Evolutionary conservation across 345 rosid genomes (phyloP).

Genomic region (Angophora floribunda): DNA sequence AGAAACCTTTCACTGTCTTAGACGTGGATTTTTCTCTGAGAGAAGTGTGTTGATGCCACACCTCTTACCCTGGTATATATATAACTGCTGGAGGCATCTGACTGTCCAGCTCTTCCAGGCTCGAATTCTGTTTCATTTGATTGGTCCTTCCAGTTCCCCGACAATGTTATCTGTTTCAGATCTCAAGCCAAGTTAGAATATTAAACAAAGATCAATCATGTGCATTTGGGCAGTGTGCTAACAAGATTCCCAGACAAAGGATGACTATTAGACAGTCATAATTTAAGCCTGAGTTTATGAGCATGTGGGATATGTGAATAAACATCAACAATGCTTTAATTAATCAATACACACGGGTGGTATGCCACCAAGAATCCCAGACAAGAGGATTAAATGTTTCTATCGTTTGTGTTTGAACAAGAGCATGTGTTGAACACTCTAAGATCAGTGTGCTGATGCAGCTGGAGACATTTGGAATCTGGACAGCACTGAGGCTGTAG

Average conservation of each 20-base stretch:
- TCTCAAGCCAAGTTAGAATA: neutral
- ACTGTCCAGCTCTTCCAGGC: neutral
- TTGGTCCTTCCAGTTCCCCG: neutral
- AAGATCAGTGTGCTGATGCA: neutral
- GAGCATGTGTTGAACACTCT: neutral
- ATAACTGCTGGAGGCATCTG: neutral
- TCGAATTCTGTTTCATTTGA: neutral
- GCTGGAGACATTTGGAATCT: neutral
- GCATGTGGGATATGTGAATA: neutral
- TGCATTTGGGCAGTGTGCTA: neutral
- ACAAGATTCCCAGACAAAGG: neutral
- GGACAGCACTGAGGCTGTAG: neutral
- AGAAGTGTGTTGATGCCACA: neutral
- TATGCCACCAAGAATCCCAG: neutral
- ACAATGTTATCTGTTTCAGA: neutral
- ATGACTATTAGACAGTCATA: neutral
- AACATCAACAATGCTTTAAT: neutral
- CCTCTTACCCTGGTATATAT: neutral
- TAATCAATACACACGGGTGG: neutral
- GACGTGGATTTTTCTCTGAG: neutral
- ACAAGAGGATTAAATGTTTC: neutral
- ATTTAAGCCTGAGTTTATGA: neutral
- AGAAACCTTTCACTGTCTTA: neutral
- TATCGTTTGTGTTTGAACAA: neutral
- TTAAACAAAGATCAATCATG: neutral